A percentile compares a stretch with the other conserved stretches of the same genome.
These are phyloP conservation scores for Chaetomium sp. DNA, from an alignment of 2,329 filamentous ascomycete genomes.

Conservation along the genomic window DNA sequence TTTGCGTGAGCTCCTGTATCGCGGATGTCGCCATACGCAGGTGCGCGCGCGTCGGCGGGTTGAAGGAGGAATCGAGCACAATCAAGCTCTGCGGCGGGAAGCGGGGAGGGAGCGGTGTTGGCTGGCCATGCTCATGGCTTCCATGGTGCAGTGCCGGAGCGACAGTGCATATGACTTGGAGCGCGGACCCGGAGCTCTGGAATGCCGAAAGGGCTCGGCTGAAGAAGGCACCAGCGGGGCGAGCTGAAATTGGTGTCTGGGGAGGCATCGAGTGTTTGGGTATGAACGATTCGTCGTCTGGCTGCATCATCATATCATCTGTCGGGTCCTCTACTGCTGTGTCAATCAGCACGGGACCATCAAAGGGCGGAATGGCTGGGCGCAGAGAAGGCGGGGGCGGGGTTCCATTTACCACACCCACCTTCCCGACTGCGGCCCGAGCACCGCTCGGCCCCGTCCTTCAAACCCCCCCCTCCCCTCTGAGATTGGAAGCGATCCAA, in stretches of 20 bases:
- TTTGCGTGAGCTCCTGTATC: constrained; percentile 35
- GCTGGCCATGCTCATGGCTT: constrained; percentile 21
- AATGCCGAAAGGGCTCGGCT: constrained; percentile 49
- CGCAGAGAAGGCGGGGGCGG: constrained; percentile 1
- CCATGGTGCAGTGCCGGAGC: constrained; percentile 29
- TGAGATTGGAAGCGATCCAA: not conserved
- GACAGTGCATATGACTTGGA: constrained; percentile 51
- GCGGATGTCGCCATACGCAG: constrained; percentile 58
- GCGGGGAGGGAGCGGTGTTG: constrained; percentile 22
- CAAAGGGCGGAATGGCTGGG: not conserved
- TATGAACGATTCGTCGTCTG: not conserved
- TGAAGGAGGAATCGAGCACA: constrained; percentile 69
- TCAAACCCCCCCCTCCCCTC: not conserved
- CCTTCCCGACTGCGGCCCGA: not conserved
- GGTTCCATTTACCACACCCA: not conserved
- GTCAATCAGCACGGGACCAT: not conserved
- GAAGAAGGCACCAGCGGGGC: constrained; percentile 46
- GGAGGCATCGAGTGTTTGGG: constrained; percentile 20
- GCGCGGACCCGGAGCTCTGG: constrained; percentile 46
- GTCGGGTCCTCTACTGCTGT: not conserved
- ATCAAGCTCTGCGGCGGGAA: constrained; percentile 47
- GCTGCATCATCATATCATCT: constrained; percentile 5
- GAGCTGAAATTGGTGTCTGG: constrained; percentile 25
- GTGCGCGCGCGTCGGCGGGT: constrained; percentile 66
- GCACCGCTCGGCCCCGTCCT: not conserved